Evolutionary conservation across 768 basidiomycete species (phyloP).

Genomic region (Tremella mesenterica): DNA sequence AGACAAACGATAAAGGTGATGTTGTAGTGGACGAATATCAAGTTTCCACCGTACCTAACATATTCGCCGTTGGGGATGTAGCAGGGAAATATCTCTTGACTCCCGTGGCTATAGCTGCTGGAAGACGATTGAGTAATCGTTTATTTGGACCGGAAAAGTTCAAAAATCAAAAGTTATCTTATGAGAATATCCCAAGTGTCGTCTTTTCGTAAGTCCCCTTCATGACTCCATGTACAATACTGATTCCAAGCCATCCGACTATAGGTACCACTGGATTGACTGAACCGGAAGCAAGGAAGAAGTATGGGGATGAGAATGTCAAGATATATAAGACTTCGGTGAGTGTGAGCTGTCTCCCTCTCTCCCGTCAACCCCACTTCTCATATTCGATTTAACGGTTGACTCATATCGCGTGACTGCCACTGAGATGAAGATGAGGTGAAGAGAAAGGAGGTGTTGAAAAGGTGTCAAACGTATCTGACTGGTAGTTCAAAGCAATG

Average conservation of each 20-base stretch:
- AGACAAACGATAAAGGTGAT: constrained; percentile 70
- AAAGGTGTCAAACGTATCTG: too few species aligned
- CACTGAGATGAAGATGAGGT: too few species aligned
- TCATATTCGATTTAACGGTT: too few species aligned
- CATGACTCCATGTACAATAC: background rate
- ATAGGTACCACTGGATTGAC: constrained; percentile 93
- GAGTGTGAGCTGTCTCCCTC: constrained; percentile 6
- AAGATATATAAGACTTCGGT: constrained; percentile 71
- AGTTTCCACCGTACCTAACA: constrained; percentile 60
- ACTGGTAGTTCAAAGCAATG: constrained; percentile 56
- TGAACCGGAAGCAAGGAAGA: constrained; percentile 76
- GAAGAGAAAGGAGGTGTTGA: too few species aligned
- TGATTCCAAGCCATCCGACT: constrained; percentile 65
- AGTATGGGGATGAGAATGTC: constrained; percentile 70
- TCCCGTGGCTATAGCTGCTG: constrained; percentile 95
- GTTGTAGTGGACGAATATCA: constrained; percentile 86
- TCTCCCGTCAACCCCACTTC: background rate
- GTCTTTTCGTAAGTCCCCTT: constrained; percentile 75
- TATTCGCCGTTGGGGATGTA: constrained; percentile 85
- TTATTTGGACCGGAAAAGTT: constrained; percentile 78
- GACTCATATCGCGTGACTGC: too few species aligned
- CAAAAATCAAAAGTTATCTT: constrained; percentile 78
- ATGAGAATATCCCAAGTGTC: constrained; percentile 85
- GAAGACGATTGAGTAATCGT: constrained; percentile 75
- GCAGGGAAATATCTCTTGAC: constrained; percentile 86